phyloP scores from a whole-genome alignment of 495 filamentous ascomycete species.

The Pyronema omphalodes region DNA sequence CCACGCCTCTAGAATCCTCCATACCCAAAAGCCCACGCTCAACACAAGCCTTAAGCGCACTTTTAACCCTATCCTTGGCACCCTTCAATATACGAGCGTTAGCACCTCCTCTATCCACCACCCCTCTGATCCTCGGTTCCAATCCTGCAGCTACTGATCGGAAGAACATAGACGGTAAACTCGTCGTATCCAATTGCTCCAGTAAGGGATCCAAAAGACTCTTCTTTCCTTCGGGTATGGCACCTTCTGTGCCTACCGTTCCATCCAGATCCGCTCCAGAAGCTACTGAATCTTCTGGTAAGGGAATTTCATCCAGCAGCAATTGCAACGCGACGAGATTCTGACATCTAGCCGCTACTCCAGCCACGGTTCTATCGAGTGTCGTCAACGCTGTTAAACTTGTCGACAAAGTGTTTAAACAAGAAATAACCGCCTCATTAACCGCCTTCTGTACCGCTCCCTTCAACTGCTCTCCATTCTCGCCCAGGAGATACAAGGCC shows the following conservation, averaged over 20 bases:
- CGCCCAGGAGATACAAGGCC: constrained; percentile 57
- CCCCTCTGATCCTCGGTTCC: constrained; percentile 60
- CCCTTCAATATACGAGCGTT: constrained; percentile 61
- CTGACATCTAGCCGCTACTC: constrained; percentile 70
- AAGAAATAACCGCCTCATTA: constrained; percentile 45
- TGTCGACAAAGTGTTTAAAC: constrained; percentile 48
- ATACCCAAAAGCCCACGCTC: constrained; percentile 48
- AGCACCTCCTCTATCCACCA: constrained; percentile 61
- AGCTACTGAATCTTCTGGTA: background rate
- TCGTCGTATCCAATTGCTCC: constrained; percentile 64
- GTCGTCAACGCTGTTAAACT: constrained; percentile 63
- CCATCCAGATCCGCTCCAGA: constrained; percentile 30
- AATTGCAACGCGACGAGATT: constrained; percentile 74
- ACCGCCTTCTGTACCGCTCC: constrained; percentile 10
- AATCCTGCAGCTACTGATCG: constrained; percentile 63
- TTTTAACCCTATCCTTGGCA: constrained; percentile 54
- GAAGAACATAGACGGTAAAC: constrained; percentile 77
- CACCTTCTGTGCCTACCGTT: constrained; percentile 46
- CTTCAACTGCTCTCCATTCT: constrained; percentile 25
- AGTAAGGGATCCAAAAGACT: constrained; percentile 62
- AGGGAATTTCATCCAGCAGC: constrained; percentile 36
- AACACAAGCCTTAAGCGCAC: constrained; percentile 69
- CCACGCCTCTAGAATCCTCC: constrained; percentile 38
- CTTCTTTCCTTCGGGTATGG: constrained; percentile 9
- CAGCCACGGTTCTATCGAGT: constrained; percentile 62